phyloP scores from a whole-genome alignment of 2,329 filamentous ascomycete species.

The Ploettnerulaceae sp. region DNA sequence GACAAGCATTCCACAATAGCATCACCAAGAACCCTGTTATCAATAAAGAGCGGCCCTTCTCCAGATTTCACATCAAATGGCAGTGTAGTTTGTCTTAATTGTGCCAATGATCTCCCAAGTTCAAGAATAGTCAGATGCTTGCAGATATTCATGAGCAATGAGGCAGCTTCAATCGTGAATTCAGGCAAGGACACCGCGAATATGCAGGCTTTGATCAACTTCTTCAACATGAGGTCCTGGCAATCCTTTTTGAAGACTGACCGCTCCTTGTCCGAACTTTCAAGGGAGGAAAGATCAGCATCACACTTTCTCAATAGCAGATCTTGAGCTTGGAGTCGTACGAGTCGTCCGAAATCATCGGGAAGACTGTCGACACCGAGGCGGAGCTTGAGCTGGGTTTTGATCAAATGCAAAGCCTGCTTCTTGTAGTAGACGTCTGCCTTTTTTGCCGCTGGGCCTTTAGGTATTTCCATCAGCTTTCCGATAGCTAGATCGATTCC shows the following conservation, averaged over 20 bases:
- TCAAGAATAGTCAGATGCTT: constrained; percentile 89
- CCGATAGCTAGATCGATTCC: constrained; percentile 85
- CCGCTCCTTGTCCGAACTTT: constrained; percentile 70
- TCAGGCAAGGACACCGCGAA: constrained; percentile 79
- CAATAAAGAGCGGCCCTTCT: constrained; percentile 81
- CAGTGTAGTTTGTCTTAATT: constrained; percentile 69
- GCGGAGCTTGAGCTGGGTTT: constrained; percentile 82
- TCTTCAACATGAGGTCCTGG: constrained; percentile 78
- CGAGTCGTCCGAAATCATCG: constrained; percentile 78
- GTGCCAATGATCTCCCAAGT: constrained; percentile 76
- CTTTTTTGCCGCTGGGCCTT: constrained; percentile 48
- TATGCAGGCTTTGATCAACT: constrained; percentile 83
- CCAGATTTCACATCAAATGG: constrained; percentile 81
- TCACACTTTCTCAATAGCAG: constrained; percentile 68
- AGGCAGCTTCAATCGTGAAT: constrained; percentile 68
- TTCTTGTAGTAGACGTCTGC: constrained; percentile 83
- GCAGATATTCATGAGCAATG: constrained; percentile 75
- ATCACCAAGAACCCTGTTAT: constrained; percentile 81
- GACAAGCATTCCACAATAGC: constrained; percentile 86
- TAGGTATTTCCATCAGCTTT: constrained; percentile 78
- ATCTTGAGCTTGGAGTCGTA: constrained; percentile 87
- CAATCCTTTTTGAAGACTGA: constrained; percentile 83
- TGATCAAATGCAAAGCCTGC: constrained; percentile 84
- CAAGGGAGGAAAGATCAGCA: constrained; percentile 64
- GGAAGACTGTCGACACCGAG: constrained; percentile 84